Percentiles rank a stretch among this genome's conserved stretches.
These are phyloP conservation scores for Alternaria arborescens DNA, from an alignment of 2,329 filamentous ascomycete species.

Conservation along the genomic window DNA sequence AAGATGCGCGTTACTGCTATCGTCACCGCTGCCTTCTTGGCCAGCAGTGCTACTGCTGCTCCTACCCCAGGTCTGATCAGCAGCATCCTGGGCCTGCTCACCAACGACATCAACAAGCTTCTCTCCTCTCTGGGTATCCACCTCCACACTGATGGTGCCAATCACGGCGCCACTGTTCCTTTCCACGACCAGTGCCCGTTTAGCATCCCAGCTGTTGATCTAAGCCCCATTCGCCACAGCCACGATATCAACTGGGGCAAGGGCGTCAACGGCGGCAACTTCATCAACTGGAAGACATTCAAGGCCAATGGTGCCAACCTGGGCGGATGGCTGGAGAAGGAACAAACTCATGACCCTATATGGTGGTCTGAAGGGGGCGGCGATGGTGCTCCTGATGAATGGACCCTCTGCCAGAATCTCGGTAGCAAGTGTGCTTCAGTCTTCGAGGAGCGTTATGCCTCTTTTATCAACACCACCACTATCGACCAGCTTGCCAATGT, in stretches of 20 bases:
- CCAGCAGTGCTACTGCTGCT: neutral
- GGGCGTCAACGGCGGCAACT: neutral
- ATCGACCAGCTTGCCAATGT: slow-evolving; percentile 47
- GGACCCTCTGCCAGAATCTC: slow-evolving; percentile 45
- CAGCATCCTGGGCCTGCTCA: neutral
- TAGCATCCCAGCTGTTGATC: neutral
- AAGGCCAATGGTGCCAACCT: slow-evolving; percentile 37
- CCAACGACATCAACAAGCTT: neutral
- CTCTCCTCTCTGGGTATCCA: neutral
- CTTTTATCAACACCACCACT: slow-evolving; percentile 38
- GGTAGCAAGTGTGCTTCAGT: slow-evolving; percentile 40
- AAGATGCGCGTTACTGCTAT: neutral
- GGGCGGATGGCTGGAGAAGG: slow-evolving; percentile 47
- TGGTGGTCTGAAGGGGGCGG: neutral
- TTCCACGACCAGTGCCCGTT: neutral
- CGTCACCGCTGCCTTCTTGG: neutral
- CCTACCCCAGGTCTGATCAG: neutral
- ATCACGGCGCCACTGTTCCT: neutral
- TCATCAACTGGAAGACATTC: slow-evolving; percentile 28
- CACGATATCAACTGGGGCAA: neutral
- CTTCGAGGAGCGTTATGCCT: slow-evolving; percentile 41
- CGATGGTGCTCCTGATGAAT: slow-evolving; percentile 43
- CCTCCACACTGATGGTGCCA: neutral
- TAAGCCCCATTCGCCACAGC: neutral
- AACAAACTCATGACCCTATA: slow-evolving; percentile 35